Evolutionary conservation across 768 basidiomycete genomes (phyloP).

Genomic region (Lyophyllum shimeji): DNA sequence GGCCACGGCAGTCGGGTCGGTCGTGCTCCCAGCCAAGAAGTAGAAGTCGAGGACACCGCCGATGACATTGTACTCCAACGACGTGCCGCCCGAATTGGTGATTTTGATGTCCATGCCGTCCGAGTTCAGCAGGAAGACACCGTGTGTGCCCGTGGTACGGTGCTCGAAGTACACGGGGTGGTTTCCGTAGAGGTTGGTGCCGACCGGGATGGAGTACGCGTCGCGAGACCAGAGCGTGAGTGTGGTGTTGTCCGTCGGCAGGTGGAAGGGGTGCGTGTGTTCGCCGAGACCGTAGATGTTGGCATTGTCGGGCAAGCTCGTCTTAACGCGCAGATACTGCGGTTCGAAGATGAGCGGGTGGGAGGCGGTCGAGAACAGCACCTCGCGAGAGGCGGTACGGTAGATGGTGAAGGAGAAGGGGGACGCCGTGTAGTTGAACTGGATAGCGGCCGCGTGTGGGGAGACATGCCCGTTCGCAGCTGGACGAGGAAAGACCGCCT

Average conservation of each 20-base stretch:
- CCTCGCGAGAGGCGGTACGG: constrained; percentile 47
- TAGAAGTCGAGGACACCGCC: constrained; percentile 80
- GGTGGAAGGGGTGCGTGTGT: constrained; percentile 64
- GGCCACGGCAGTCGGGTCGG: constrained; percentile 55
- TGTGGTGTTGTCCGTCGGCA: constrained; percentile 46
- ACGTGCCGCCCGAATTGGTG: constrained; percentile 35
- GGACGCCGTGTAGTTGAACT: constrained; percentile 57
- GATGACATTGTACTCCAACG: constrained; percentile 74
- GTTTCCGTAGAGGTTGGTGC: constrained; percentile 69
- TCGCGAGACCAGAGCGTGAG: constrained; percentile 67
- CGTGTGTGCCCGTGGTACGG: constrained; percentile 63
- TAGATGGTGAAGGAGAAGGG: constrained; percentile 64
- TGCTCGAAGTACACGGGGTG: constrained; percentile 78
- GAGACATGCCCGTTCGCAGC: constrained; percentile 24
- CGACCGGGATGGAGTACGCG: constrained; percentile 53
- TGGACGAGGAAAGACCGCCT: constrained; percentile 59
- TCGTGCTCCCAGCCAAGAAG: constrained; percentile 69
- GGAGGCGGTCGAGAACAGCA: constrained; percentile 59
- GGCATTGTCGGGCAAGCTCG: constrained; percentile 52
- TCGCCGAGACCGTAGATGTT: constrained; percentile 84
- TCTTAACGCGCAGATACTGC: constrained; percentile 75
- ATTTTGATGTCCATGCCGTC: constrained; percentile 81
- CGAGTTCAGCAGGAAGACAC: constrained; percentile 66
- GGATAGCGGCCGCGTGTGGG: constrained; percentile 39
- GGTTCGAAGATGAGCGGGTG: constrained; percentile 73